Percentiles rank a stretch among this genome's conserved stretches.
phyloP scores from a whole-genome alignment of 176 grass and related monocot genomes.

The Aegilops sharonensis region DNA sequence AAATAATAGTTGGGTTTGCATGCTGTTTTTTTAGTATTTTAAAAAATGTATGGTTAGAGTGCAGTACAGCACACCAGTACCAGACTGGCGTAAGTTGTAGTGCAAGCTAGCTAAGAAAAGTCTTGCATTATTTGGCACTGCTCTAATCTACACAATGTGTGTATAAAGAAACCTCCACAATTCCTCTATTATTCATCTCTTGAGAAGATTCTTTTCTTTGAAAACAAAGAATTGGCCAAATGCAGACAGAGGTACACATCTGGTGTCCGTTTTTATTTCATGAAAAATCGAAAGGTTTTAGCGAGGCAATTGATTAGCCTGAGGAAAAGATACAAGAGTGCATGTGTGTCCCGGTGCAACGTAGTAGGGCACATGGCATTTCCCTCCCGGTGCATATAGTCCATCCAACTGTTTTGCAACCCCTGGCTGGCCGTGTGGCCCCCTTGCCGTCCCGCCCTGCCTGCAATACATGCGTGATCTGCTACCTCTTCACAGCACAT shows the following conservation, averaged over 20 bases:
- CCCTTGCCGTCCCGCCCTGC: background rate
- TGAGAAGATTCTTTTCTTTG: background rate
- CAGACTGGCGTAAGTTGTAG: conserved; percentile 31
- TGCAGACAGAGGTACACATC: background rate
- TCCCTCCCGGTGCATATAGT: background rate
- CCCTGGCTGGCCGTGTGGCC: background rate
- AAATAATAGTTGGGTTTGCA: background rate
- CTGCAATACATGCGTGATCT: conserved; percentile 1
- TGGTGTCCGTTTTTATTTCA: background rate
- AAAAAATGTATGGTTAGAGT: background rate
- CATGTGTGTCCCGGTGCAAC: conserved; percentile 10
- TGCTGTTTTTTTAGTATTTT: background rate
- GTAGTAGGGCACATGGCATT: conserved; percentile 35
- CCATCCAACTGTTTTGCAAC: conserved; percentile 31
- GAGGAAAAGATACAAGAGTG: background rate
- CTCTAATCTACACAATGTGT: conserved; percentile 6
- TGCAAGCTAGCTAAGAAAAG: conserved; percentile 29
- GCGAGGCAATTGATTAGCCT: background rate
- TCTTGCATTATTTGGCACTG: background rate
- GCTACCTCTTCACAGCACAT: conserved; percentile 23
- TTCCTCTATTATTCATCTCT: background rate
- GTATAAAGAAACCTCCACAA: background rate
- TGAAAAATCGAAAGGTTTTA: background rate
- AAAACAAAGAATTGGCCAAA: background rate
- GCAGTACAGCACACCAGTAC: conserved; percentile 23